Evolutionary conservation across 2,329 filamentous ascomycete species (phyloP), one percentile per base, ranked within the genome.

Genomic region (Fusarium aywerte): DNA sequence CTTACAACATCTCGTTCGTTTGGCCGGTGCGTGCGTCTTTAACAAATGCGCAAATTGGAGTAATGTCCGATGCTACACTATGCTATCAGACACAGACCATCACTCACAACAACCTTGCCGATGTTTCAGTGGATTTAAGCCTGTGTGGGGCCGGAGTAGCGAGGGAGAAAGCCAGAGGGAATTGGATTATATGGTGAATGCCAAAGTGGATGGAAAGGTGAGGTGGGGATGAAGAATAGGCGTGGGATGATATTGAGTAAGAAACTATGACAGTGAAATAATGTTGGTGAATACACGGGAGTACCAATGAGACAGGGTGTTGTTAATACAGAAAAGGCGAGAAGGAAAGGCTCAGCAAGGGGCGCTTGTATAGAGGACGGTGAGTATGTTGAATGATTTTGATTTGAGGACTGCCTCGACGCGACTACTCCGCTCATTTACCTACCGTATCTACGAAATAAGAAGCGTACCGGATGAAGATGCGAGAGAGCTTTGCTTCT

Each of bases 231-330:
- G 38, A 21, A 45, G 25, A 40, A 57, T 23, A 52, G 51, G 38
- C 16, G 51, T 51, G 49, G 52, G 39, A 61, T 66, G 52, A 54
- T 25, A 45, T 65, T 55, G 43, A n/a, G 57, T 49, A 52, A 51
- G 55, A 61, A 43, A 42, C 33, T 31, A 49, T 59, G 54, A 51
- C 43, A 33, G 49, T 49, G 51, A 59, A 57, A 40, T 40, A 43
- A 43, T 57, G 53, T 42, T 36, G 47, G 49, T 32, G 38, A 45
- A 39, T 18, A 39, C 11, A 31, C 33, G 39, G 25, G 47, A 15
- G 20, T 21, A 21, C 39, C 39, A 3, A 27, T 52, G 20, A 27
- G 36, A 16, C 35, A 15, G 18, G 36, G 12, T 27, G 25, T 42
- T 55, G 23, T 33, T 27, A 18, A 38, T 39, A 27, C 50, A 57